Evolutionary conservation across 176 grass and related monocot species (phyloP).

Genomic region (Neostapfia colusana): DNA sequence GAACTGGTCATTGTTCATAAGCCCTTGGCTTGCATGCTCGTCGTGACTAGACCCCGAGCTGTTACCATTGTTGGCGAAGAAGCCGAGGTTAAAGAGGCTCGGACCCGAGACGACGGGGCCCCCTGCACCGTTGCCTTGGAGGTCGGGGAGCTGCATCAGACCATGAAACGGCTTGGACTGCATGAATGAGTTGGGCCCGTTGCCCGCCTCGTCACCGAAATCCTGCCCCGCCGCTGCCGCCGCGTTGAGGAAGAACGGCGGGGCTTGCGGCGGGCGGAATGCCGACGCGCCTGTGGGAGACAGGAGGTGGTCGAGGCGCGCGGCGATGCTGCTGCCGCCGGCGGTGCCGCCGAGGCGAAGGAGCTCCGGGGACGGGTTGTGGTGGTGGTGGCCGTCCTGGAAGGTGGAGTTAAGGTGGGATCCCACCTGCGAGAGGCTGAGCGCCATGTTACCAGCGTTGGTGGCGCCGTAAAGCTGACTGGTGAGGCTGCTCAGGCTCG

Average conservation of each 20-base stretch:
- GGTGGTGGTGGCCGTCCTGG: slow-evolving; percentile 54
- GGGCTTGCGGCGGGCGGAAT: slow-evolving; percentile 61
- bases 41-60: slow-evolving; percentile 54
- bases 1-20: slow-evolving; percentile 50
- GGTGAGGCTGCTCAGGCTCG: slow-evolving; percentile 61
- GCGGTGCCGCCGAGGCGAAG: slow-evolving; percentile 49
- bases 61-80: slow-evolving; percentile 59
- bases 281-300: slow-evolving; percentile 47
- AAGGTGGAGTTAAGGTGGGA: slow-evolving; percentile 60
- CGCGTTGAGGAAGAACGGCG: slow-evolving; percentile 48
- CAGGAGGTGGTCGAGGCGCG: slow-evolving; percentile 74
- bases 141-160: slow-evolving; percentile 86
- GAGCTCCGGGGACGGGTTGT: slow-evolving; percentile 52
- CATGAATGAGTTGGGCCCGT: slow-evolving; percentile 53
- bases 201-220: slow-evolving; percentile 53
- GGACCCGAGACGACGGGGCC: slow-evolving; percentile 13
- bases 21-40: slow-evolving; percentile 52
- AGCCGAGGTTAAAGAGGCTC: slow-evolving; percentile 70
- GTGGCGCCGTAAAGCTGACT: slow-evolving; percentile 64
- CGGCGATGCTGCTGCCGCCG: slow-evolving; percentile 33
- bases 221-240: slow-evolving; percentile 48
- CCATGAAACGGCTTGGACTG: slow-evolving; percentile 85
- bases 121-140: slow-evolving; percentile 59
- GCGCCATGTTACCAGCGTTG: slow-evolving; percentile 64
- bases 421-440: slow-evolving; percentile 73